Base-by-base conservation (phyloP, 2,329 filamentous ascomycete genomes). In the Zasmidium angulare region DNA sequence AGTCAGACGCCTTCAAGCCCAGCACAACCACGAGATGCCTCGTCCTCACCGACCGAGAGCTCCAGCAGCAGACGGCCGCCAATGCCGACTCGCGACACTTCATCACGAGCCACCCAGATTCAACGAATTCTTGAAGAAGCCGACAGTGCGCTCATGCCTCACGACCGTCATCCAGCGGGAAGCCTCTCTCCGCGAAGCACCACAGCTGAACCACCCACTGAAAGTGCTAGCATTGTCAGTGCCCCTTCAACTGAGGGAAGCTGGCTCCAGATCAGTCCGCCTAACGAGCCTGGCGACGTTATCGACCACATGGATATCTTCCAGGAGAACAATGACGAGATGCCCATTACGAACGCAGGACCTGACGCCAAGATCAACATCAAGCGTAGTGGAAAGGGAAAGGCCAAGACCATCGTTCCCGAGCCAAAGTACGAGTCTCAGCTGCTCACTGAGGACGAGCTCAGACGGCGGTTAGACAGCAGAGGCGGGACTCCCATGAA, bases 91-190 rank as follows among this genome's bases (percentile, higher is more conserved):
- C 72, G 80, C 59, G 77, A 79, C 53, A 73, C 71, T 17, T 76
- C 77, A 2, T 81, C 75, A 31, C 72, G 77, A 59, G 81, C 80
- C 2, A 77, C 78, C 2, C 76, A 78, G 52, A 80, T 83, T 46
- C 77, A 76, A 53, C 75, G 80, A 10, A 70, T 72, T 22, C 66
- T 82, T 9, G 80, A 82, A 68, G 81, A 82, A 66, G 64, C 64
- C 1, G 68, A 69, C 48, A 46, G 24, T 46, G 29, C 55, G 2
- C 21, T 50, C 47, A 55, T 23, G 46, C 46, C 31, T 2, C 53
- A 57, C 19, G 56, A 53, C 19, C 56, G 46, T 7, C 54, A 29
- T 12, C 46, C 55, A 24, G 22, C 40, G 1, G 43, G 46, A 12
- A 26, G 43, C 3, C 31, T 52, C 21, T 55, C 58, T 7, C 52